A percentile compares a stretch with the other conserved stretches of the same genome.
Conservation (phyloP, 2,329 filamentous ascomycete species). For the Juglanconis sp. region DNA sequence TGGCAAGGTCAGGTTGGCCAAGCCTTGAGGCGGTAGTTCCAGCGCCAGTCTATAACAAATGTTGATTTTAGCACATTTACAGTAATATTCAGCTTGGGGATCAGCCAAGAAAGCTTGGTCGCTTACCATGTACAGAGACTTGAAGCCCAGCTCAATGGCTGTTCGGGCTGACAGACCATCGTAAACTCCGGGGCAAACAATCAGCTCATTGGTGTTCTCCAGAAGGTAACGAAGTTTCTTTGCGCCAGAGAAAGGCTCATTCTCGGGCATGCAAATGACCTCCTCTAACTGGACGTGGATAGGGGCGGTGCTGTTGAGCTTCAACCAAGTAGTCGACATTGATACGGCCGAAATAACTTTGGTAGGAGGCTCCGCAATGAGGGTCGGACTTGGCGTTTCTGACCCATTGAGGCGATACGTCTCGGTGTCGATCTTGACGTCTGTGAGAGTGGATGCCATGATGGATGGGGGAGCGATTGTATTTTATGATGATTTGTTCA, state of each 20-base stretch:
- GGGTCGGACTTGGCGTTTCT: constrained; percentile 14
- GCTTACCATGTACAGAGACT: constrained; percentile 60
- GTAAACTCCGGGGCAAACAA: constrained; percentile 60
- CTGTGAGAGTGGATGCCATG: constrained; percentile 4
- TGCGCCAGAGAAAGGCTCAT: constrained; percentile 16
- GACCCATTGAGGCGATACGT: background rate
- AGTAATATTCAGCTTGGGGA: no score
- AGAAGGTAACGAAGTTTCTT: constrained; percentile 24
- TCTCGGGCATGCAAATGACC: background rate
- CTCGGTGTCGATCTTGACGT: constrained; percentile 4
- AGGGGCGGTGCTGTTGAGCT: constrained; percentile 14
- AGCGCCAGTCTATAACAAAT: constrained; percentile 49
- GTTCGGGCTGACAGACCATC: constrained; percentile 61
- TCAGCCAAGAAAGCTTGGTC: background rate
- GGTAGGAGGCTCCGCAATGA: background rate
- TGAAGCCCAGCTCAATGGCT: constrained; percentile 53
- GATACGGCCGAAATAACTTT: background rate
- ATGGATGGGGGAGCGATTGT: background rate
- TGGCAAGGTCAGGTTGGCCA: constrained; percentile 60
- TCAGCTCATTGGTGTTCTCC: constrained; percentile 31
- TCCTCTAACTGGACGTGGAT: constrained; percentile 4
- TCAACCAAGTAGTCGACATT: constrained; percentile 12
- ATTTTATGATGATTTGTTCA: background rate
- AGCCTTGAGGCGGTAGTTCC: constrained; percentile 59
- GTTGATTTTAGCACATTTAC: no score